A percentile compares a stretch with the other conserved stretches of the same genome.
These are phyloP conservation scores for Aspergillus ellipticus DNA, from an alignment of 495 filamentous ascomycete species.

Conservation along the genomic window DNA sequence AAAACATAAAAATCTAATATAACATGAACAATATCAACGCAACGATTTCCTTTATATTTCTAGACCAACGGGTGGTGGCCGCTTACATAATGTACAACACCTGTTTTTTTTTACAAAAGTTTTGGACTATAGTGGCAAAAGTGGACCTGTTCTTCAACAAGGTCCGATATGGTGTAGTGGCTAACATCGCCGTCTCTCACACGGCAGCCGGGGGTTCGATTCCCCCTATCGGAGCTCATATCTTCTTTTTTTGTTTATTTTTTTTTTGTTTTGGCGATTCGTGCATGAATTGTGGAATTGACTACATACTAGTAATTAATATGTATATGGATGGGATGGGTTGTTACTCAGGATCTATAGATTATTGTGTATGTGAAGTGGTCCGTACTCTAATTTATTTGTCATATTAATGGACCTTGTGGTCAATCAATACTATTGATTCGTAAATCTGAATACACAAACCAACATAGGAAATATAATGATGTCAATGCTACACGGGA, in stretches of 20 bases:
- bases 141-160: background rate
- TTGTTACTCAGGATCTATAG: too few relatives aligned
- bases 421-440: slow-evolving; percentile 20
- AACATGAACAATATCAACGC: too few relatives aligned
- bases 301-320: too few relatives aligned
- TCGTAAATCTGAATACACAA: slow-evolving; percentile 21
- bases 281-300: too few relatives aligned
- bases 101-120: too few relatives aligned
- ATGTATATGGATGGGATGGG: background rate
- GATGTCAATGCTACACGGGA: slow-evolving; percentile 46
- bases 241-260: background rate
- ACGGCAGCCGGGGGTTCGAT: slow-evolving; percentile 41
- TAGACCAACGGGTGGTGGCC: too few relatives aligned
- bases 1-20: too few relatives aligned
- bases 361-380: too few relatives aligned
- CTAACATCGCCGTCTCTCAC: slow-evolving; percentile 43
- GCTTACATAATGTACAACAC: too few relatives aligned
- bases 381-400: too few relatives aligned
- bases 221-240: slow-evolving; percentile 31
- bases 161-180: slow-evolving; percentile 42
- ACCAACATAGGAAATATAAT: slow-evolving; percentile 34
- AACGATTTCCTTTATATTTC: too few relatives aligned
- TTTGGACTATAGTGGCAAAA: background rate
- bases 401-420: too few relatives aligned
- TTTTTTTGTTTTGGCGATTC: background rate